Evolutionary conservation across 192 early-diverging fungal genomes (phyloP).

Genomic region (Coemansia reversa): DNA sequence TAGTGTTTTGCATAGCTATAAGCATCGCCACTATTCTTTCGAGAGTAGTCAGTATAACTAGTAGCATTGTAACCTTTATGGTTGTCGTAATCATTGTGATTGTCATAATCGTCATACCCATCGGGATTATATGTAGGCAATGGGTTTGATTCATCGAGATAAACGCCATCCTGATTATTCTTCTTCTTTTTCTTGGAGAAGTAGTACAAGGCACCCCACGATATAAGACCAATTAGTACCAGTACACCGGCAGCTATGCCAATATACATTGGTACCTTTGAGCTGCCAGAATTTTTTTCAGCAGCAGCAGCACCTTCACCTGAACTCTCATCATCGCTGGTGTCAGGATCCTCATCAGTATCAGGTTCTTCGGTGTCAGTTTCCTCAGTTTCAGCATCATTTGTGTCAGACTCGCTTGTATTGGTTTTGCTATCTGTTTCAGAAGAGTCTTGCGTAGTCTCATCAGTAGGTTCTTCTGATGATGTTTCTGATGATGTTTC

Average conservation of each 20-base stretch:
- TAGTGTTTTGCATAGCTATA: not conserved
- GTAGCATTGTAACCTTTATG: not conserved
- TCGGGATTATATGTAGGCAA: not conserved
- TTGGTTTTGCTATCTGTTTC: no score
- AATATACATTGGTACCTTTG: constrained; percentile 7
- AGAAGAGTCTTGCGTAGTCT: constrained; percentile 1
- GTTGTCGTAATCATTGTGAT: not conserved
- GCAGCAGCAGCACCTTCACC: not conserved
- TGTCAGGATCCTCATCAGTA: no score
- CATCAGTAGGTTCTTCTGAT: constrained; percentile 4
- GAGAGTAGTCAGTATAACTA: no score
- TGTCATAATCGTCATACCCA: not conserved
- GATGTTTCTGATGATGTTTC: constrained; percentile 2
- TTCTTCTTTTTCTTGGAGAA: constrained; percentile 24
- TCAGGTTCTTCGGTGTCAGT: not conserved
- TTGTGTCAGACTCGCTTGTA: no score
- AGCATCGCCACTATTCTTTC: not conserved
- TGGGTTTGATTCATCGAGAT: no score
- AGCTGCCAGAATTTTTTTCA: not conserved
- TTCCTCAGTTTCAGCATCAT: no score
- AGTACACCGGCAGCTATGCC: constrained; percentile 13
- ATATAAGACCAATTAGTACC: constrained; percentile 20
- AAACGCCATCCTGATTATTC: not conserved
- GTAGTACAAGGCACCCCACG: constrained; percentile 27
- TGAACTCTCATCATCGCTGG: not conserved